Evolutionary conservation across 345 rosid species (phyloP).

Genomic region (Gossypium rotundifolium): DNA sequence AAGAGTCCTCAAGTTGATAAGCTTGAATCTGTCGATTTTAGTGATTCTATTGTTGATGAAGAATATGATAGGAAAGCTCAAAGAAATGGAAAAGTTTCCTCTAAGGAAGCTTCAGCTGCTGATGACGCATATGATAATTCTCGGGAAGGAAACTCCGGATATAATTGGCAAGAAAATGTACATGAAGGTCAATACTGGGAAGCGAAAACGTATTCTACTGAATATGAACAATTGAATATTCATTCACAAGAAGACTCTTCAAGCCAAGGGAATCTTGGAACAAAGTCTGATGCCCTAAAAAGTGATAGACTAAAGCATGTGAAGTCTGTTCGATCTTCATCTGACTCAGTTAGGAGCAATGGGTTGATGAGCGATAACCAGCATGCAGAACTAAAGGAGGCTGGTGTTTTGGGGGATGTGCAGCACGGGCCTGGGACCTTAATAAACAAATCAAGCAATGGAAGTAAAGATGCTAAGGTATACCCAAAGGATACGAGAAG

Average conservation of each 20-base stretch:
- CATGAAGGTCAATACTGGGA: constrained; percentile 14
- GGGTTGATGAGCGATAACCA: constrained; percentile 33
- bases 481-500: constrained; percentile 37
- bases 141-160: constrained; percentile 17
- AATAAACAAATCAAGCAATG: constrained; percentile 22
- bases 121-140: constrained; percentile 19
- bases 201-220: constrained; percentile 16
- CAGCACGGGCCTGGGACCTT: constrained; percentile 26
- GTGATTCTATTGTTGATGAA: constrained; percentile 9
- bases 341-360: constrained; percentile 41
- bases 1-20: constrained; percentile 10
- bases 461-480: constrained; percentile 49
- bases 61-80: constrained; percentile 17
- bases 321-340: constrained; percentile 75
- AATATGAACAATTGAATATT: constrained; percentile 18
- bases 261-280: constrained; percentile 26
- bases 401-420: constrained; percentile 16
- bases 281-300: constrained; percentile 30
- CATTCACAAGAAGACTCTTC: constrained; percentile 24
- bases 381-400: constrained; percentile 32
- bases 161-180: constrained; percentile 14
- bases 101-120: constrained; percentile 14
- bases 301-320: constrained; percentile 56
- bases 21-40: background rate
- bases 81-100: constrained; percentile 11